Conservation (phyloP, 805 yeast species). For the Yamadazyma paraphyllophila region DNA sequence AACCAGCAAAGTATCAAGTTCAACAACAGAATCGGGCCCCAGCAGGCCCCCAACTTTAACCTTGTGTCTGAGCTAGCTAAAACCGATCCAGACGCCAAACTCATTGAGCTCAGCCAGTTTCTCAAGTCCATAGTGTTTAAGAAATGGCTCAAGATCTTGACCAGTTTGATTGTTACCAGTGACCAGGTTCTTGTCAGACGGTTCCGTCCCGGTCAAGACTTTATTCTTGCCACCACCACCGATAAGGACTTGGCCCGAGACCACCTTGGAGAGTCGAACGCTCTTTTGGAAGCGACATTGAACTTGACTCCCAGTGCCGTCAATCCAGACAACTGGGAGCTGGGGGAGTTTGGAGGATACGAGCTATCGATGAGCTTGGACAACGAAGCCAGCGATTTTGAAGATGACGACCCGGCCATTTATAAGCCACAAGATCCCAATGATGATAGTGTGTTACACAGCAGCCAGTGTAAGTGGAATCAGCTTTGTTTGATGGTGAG, state of each 20-base stretch:
- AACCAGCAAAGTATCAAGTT: slow-evolving; percentile 30
- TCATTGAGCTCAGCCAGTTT: slow-evolving; percentile 57
- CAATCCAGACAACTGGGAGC: slow-evolving; percentile 69
- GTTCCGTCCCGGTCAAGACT: slow-evolving; percentile 94
- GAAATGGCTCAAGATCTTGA: slow-evolving; percentile 64
- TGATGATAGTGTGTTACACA: slow-evolving; percentile 72
- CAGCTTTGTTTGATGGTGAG: slow-evolving; percentile 71
- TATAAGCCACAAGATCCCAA: slow-evolving; percentile 56
- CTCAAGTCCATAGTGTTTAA: slow-evolving; percentile 61
- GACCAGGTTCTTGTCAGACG: slow-evolving; percentile 75
- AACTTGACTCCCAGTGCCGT: slow-evolving; percentile 68
- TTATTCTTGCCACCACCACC: slow-evolving; percentile 78
- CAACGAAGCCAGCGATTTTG: slow-evolving; percentile 42
- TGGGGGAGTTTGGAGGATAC: slow-evolving; percentile 92
- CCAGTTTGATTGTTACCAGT: slow-evolving; percentile 59
- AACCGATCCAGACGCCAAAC: slow-evolving; percentile 30
- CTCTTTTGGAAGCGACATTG: slow-evolving; percentile 74
- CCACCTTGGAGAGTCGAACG: slow-evolving; percentile 36
- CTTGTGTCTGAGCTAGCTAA: slow-evolving; percentile 17
- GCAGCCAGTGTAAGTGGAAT: slow-evolving; percentile 84
- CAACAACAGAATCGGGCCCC: slow-evolving; percentile 38
- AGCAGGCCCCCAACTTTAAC: slow-evolving; percentile 57
- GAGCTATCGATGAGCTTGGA: slow-evolving; percentile 79
- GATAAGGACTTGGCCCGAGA: slow-evolving; percentile 36
- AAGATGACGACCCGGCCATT: slow-evolving; percentile 80